These are phyloP conservation scores for Monosporascus sp. DNA, from an alignment of 2,329 filamentous ascomycete species.

Conservation along the genomic window DNA sequence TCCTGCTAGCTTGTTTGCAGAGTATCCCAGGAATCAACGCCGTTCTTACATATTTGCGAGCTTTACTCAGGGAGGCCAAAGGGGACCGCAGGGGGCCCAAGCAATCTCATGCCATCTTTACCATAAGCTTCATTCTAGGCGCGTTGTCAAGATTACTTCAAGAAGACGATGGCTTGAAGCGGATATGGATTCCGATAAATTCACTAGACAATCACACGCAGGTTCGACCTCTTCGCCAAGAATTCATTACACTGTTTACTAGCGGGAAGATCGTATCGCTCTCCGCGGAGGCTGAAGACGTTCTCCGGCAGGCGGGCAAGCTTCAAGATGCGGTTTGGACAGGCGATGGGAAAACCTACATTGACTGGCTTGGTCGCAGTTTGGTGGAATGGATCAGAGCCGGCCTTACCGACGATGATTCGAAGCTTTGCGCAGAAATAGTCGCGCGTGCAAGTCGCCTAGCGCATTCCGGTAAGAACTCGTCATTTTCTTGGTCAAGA, in stretches of 20 bases:
- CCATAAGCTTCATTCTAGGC: slow-evolving; percentile 39
- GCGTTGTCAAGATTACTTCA: slow-evolving; percentile 39
- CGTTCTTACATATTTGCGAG: slow-evolving; percentile 64
- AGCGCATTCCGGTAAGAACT: slow-evolving; percentile 62
- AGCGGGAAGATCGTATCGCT: slow-evolving; percentile 46
- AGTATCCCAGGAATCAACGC: slow-evolving; percentile 76
- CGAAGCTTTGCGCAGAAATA: slow-evolving; percentile 41
- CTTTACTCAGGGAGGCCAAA: slow-evolving; percentile 50
- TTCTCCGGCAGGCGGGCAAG: slow-evolving; percentile 34
- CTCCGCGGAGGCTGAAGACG: slow-evolving; percentile 50
- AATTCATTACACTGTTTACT: slow-evolving; percentile 42
- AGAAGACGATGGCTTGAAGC: slow-evolving; percentile 24
- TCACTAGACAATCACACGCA: slow-evolving; percentile 15
- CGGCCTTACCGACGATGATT: slow-evolving; percentile 29
- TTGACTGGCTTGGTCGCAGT: slow-evolving; percentile 66
- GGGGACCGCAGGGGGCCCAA: slow-evolving; percentile 31
- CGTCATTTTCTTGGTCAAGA: too few relatives aligned
- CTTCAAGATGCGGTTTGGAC: slow-evolving; percentile 49
- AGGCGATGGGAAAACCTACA: slow-evolving; percentile 59
- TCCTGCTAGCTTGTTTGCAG: slow-evolving; percentile 61
- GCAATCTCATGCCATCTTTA: slow-evolving; percentile 37
- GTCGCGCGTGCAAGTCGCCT: slow-evolving; percentile 61
- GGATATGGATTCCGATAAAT: slow-evolving; percentile 18
- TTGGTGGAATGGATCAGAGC: slow-evolving; percentile 43
- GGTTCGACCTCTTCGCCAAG: slow-evolving; percentile 33